These are phyloP conservation scores for Myxozyma sirexii DNA, from an alignment of 805 yeast species.

Conservation along the genomic window DNA sequence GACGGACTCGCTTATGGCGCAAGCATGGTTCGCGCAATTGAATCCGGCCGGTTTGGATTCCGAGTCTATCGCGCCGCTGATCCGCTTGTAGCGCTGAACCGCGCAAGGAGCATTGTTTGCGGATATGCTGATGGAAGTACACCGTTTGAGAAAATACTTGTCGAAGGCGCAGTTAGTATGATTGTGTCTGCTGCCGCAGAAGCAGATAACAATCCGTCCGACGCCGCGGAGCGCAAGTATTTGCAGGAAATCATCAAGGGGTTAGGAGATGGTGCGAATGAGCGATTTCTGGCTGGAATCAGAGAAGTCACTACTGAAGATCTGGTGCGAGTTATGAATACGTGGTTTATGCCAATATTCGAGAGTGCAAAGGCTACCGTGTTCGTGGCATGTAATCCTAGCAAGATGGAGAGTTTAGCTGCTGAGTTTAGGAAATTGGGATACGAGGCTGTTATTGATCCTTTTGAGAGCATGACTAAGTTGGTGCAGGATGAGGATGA, in stretches of 20 bases:
- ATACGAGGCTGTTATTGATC: conserved; percentile 62
- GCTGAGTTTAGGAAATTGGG: conserved; percentile 57
- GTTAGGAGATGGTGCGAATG: conserved; percentile 69
- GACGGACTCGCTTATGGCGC: conserved; percentile 94
- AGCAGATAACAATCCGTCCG: conserved; percentile 61
- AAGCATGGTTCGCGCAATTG: conserved; percentile 57
- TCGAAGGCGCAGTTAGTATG: conserved; percentile 75
- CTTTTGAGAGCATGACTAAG: conserved; percentile 45
- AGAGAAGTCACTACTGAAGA: conserved; percentile 56
- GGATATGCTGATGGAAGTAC: conserved; percentile 59
- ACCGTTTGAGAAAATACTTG: conserved; percentile 58
- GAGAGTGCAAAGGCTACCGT: conserved; percentile 57
- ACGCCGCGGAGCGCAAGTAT: conserved; percentile 69
- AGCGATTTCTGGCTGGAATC: conserved; percentile 55
- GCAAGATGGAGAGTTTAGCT: conserved; percentile 54
- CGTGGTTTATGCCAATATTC: conserved; percentile 69
- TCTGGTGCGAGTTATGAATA: conserved; percentile 49
- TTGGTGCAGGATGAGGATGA: conserved; percentile 37
- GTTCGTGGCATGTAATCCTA: conserved; percentile 74
- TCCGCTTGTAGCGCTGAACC: conserved; percentile 56
- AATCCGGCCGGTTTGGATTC: conserved; percentile 67
- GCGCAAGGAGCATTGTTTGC: conserved; percentile 52
- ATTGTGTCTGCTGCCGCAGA: conserved; percentile 74
- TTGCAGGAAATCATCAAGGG: conserved; percentile 65
- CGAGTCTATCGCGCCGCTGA: conserved; percentile 84